Evolutionary conservation across 495 filamentous ascomycete species (phyloP).

Genomic region (Podospora australis): DNA sequence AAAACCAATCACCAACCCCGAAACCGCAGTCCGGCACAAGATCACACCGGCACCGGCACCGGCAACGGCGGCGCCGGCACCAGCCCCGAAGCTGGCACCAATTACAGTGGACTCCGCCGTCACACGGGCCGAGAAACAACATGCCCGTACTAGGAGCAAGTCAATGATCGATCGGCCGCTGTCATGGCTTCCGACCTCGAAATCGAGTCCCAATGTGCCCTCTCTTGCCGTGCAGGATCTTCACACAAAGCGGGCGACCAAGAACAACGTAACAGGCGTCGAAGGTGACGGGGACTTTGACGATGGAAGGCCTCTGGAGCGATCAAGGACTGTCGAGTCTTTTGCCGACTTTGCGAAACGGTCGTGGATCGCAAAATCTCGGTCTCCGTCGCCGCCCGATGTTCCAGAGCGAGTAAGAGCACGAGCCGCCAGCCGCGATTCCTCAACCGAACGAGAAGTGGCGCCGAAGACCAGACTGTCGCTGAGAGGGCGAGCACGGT

Average conservation of each 20-base stretch:
- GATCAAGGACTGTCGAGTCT: slow-evolving; percentile 46
- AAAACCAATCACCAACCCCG: slow-evolving; percentile 12
- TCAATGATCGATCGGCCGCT: slow-evolving; percentile 37
- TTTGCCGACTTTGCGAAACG: slow-evolving; percentile 60
- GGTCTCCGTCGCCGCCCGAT: slow-evolving; percentile 52
- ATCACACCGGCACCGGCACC: slow-evolving; percentile 3
- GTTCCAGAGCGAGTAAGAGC: slow-evolving; percentile 14
- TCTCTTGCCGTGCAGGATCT: slow-evolving; percentile 10
- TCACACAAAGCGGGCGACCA: slow-evolving; percentile 17
- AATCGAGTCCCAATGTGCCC: slow-evolving; percentile 28
- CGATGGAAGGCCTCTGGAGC: slow-evolving; percentile 21
- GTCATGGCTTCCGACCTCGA: slow-evolving; percentile 41
- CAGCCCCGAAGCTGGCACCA: slow-evolving; percentile 5
- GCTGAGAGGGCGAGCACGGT: background rate
- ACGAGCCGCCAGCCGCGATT: background rate
- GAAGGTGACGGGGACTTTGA: slow-evolving; percentile 3
- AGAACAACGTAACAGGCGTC: slow-evolving; percentile 18
- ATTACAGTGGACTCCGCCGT: slow-evolving; percentile 1
- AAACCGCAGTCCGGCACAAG: too few relatives aligned
- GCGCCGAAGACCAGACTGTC: slow-evolving; percentile 24
- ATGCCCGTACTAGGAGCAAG: slow-evolving; percentile 27
- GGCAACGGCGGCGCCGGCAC: slow-evolving; percentile 3
- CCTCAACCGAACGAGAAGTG: slow-evolving; percentile 9
- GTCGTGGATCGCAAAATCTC: slow-evolving; percentile 59
- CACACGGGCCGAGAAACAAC: slow-evolving; percentile 20